A percentile compares a stretch with the other conserved stretches of the same genome.
Conservation (phyloP, 1,284 basidiomycete genomes). For the Dichomitus squalens region DNA sequence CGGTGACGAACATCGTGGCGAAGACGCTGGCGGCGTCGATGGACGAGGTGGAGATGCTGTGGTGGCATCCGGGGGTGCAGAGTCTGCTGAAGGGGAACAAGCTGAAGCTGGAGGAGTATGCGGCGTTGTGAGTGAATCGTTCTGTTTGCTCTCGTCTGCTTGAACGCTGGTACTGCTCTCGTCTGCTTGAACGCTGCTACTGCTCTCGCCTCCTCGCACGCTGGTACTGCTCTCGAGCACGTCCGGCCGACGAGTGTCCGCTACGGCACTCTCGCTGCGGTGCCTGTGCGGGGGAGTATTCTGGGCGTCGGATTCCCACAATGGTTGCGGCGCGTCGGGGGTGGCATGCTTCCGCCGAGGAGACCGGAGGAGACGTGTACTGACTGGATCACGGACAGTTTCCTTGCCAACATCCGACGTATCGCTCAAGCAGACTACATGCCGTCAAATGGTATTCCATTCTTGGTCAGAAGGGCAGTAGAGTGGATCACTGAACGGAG, state of each 20-base stretch:
- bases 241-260: no score
- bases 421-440: constrained; percentile 70
- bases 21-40: constrained; percentile 50
- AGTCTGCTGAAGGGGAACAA: constrained; percentile 56
- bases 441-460: constrained; percentile 59
- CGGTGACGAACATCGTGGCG: constrained; percentile 53
- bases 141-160: background rate
- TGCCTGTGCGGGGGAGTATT: background rate
- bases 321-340: background rate
- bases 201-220: background rate
- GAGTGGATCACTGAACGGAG: background rate
- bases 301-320: no score
- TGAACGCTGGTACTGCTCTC: no score
- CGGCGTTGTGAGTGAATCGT: constrained; percentile 60
- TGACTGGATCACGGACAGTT: constrained; percentile 44
- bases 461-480: background rate
- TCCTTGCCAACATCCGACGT: constrained; percentile 64
- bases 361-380: background rate
- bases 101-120: constrained; percentile 74
- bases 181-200: background rate
- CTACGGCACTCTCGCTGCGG: background rate
- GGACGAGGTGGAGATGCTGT: constrained; percentile 60
- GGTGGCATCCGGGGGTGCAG: constrained; percentile 68
- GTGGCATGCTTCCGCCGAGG: background rate
- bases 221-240: no score